Percentiles rank a stretch among this genome's conserved stretches.
These are phyloP conservation scores for Fraxinus platypoda DNA, from an alignment of 305 asterid genomes.

Conservation along the genomic window DNA sequence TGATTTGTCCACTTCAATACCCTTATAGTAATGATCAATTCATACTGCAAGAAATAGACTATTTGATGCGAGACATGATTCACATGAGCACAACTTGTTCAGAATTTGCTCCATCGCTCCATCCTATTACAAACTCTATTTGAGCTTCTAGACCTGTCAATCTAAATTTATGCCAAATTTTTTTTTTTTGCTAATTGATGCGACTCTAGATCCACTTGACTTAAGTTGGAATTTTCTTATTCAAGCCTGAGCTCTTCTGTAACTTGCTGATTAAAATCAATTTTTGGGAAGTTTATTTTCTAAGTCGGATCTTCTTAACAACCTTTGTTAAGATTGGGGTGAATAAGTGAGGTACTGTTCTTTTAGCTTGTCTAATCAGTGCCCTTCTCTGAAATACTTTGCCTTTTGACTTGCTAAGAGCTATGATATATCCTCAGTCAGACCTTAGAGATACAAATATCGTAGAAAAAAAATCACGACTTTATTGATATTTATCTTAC, in stretches of 20 bases:
- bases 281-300: constrained; percentile 13
- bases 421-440: neutral
- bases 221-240: constrained; percentile 1
- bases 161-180: neutral
- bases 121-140: constrained; percentile 1
- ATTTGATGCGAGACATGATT: neutral
- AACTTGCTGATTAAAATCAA: neutral
- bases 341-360: constrained; percentile 5
- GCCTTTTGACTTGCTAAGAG: neutral
- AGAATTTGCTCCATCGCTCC: neutral
- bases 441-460: neutral
- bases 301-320: constrained; percentile 9
- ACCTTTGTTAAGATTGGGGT: constrained; percentile 5
- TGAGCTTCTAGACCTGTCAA: constrained; percentile 6
- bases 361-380: constrained; percentile 7
- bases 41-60: neutral
- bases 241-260: constrained; percentile 15
- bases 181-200: neutral
- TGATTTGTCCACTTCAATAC: constrained; percentile 1
- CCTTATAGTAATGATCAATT: constrained; percentile 2
- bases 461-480: neutral
- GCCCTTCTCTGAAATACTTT: constrained; percentile 1
- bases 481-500: constrained; percentile 20
- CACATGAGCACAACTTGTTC: neutral
- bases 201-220: neutral